Conservation (phyloP, 2,329 filamentous ascomycete genomes). For the Colletotrichum eremochloae region DNA sequence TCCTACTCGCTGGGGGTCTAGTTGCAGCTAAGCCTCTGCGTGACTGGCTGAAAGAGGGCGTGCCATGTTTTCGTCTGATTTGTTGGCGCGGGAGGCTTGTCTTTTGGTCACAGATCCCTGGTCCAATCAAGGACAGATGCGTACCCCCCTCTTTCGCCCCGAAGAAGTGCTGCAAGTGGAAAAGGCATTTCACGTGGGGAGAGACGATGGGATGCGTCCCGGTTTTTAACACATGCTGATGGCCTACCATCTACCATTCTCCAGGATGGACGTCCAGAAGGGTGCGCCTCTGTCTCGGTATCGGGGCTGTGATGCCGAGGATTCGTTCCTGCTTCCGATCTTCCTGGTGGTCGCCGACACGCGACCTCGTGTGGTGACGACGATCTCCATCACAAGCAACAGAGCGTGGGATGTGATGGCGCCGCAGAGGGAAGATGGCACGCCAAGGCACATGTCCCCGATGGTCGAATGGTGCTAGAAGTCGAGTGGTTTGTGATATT, state of each 20-base stretch:
- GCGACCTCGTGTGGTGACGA: conserved; percentile 34
- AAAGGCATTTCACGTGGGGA: conserved; percentile 31
- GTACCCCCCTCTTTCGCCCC: conserved; percentile 5
- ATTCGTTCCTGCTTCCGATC: conserved; percentile 40
- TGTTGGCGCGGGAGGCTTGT: conserved; percentile 34
- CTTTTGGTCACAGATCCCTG: conserved; percentile 11
- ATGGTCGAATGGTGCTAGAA: conserved; percentile 27
- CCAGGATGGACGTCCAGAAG: not conserved
- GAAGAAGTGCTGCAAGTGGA: not conserved
- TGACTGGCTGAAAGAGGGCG: conserved; percentile 22
- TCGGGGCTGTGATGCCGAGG: conserved; percentile 30
- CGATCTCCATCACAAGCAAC: conserved; percentile 34
- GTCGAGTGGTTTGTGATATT: conserved; percentile 43
- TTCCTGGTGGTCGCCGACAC: conserved; percentile 36
- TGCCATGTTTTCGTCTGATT: conserved; percentile 39
- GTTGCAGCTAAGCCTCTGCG: conserved; percentile 28
- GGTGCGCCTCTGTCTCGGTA: conserved; percentile 7
- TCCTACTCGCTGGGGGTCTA: conserved; percentile 14
- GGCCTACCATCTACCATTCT: conserved; percentile 3
- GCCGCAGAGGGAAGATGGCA: conserved; percentile 18
- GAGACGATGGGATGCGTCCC: conserved; percentile 6
- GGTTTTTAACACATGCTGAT: conserved; percentile 31
- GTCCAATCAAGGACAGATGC: conserved; percentile 21
- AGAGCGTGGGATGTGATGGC: conserved; percentile 21
- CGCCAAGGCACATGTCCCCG: conserved; percentile 32